Evolutionary conservation across 768 basidiomycete genomes (phyloP), one percentile per base, ranked within the genome.

Genomic region (Macrolepiota dolichaula): DNA sequence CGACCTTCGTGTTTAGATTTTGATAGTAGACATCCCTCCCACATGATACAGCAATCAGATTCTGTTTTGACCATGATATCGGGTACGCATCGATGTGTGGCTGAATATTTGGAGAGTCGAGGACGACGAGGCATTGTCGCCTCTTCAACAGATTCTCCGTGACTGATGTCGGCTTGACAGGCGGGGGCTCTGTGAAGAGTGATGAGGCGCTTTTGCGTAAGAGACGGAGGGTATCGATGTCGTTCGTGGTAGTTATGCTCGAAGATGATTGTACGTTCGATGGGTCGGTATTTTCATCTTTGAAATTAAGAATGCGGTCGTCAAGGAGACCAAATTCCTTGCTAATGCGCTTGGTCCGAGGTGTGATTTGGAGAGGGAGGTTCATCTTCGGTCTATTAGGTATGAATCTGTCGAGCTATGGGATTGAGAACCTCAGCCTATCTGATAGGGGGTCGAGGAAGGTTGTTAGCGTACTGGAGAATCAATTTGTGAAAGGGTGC

Each of bases 61-160:
- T 87, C 3, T 74, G 73, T 29, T 61, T 71, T 1, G 87, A 88
- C 87, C 87, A 89, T 38, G 80, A 74, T 59, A 88, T 81, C 2
- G 87, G 82, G 64, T 77, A 83, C 2, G 85, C 81, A 55, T 82
- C 81, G 9, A 78, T 73, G 62, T 86, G 79, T 5, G 73, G 70
- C 7, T 82, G 77, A 25, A 88, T 80, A 3, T 85, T 86, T 0
- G 87, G 87, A 13, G 84, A 85, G 65, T 89, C 87, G n/a, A 88
- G 74, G 0, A 83, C 81, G 65, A 87, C 76, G 2, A 81, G 63
- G 66, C 83, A 85, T 57, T 87, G 84, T 57, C 77, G 78, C 49
- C 77, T 77, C 61, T 77, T 74, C 40, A 75, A 82, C 7, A 88
- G 75, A 66, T 88, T 83, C 42, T 85, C 79, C n/a, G 75, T 77